Evolutionary conservation across 1,284 basidiomycete genomes (phyloP).

Genomic region (Tilletia setariae): DNA sequence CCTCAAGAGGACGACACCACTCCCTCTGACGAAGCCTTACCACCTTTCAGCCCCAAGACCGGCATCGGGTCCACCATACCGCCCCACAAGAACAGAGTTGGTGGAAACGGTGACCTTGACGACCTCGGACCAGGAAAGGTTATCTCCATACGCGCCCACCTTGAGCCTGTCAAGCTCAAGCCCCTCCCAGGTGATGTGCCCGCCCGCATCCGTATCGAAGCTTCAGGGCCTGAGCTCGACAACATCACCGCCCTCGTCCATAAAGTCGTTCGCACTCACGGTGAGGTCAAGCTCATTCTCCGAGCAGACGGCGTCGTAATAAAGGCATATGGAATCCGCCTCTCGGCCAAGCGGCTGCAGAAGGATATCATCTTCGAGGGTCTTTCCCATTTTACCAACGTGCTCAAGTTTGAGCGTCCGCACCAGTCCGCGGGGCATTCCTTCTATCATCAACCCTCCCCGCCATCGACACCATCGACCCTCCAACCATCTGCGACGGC

Average conservation of each 20-base stretch:
- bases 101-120: background rate
- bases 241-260: slow-evolving; percentile 9
- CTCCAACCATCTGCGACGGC: no score
- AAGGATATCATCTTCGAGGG: slow-evolving; percentile 7
- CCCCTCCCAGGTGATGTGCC: background rate
- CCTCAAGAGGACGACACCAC: no score
- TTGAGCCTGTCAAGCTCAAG: background rate
- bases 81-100: background rate
- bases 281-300: background rate
- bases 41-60: background rate
- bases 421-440: background rate
- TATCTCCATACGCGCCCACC: background rate
- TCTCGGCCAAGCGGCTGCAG: background rate
- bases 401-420: background rate
- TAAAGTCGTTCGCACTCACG: slow-evolving; percentile 15
- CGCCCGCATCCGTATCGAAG: slow-evolving; percentile 8
- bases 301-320: background rate
- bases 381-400: slow-evolving; percentile 5
- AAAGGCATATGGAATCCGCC: slow-evolving; percentile 3
- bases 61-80: background rate
- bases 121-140: background rate
- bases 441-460: no score
- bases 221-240: slow-evolving; percentile 1
- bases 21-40: no score
- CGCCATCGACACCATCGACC: no score